A percentile compares a stretch with the other conserved stretches of the same genome.
phyloP scores from a whole-genome alignment of 345 rosid species.

The Turnera subulata region DNA sequence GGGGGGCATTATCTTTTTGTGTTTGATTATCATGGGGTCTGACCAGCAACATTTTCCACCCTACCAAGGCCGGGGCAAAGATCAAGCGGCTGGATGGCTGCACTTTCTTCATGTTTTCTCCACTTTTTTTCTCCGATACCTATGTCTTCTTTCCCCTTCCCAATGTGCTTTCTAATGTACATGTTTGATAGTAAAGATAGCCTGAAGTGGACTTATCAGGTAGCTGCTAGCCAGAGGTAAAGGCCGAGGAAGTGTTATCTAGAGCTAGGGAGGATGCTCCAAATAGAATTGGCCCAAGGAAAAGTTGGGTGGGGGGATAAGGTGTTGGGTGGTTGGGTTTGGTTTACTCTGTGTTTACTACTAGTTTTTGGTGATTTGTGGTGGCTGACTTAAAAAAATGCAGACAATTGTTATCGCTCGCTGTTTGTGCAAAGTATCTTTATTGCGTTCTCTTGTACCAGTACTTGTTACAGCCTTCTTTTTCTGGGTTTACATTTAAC shows the following conservation, averaged over 20 bases:
- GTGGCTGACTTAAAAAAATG: conserved; percentile 26
- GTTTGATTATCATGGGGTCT: conserved; percentile 29
- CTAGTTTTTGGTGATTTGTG: conserved; percentile 30
- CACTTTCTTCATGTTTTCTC: conserved; percentile 15
- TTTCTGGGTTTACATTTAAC: not conserved
- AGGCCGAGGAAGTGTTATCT: not conserved
- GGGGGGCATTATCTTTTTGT: conserved; percentile 25
- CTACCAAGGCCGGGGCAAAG: conserved; percentile 17
- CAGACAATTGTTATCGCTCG: conserved; percentile 28
- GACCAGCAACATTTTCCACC: conserved; percentile 28
- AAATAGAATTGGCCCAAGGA: not conserved
- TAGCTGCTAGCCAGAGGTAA: conserved; percentile 29
- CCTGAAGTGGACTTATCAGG: conserved; percentile 4
- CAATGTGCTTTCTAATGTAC: conserved; percentile 33
- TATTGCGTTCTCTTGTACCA: conserved; percentile 17
- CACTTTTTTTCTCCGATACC: conserved; percentile 7
- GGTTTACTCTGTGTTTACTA: conserved; percentile 17
- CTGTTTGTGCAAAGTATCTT: conserved; percentile 39
- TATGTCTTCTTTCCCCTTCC: conserved; percentile 10
- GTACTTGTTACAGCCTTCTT: not conserved
- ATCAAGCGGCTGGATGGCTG: conserved; percentile 28
- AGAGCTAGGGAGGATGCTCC: conserved; percentile 33
- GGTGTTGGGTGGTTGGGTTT: conserved; percentile 18
- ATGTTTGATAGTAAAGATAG: conserved; percentile 48
- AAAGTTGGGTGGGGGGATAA: conserved; percentile 17